These are phyloP conservation scores for Cenococcum geophilum DNA, from an alignment of 495 filamentous ascomycete species.

Conservation along the genomic window DNA sequence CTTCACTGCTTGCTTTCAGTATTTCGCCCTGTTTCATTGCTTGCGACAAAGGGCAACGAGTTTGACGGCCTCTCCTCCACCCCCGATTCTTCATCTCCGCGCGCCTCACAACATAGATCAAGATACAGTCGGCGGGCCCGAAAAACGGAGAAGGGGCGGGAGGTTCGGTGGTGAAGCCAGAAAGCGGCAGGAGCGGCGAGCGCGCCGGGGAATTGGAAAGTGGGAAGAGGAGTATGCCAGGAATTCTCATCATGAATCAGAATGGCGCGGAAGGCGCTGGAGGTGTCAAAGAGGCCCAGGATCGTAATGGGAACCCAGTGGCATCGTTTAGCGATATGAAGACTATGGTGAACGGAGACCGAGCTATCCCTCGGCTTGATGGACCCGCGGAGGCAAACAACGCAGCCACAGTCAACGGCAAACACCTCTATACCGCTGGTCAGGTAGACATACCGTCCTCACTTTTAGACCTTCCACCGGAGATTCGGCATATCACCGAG, in stretches of 20 bases:
- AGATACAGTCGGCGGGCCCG: slow-evolving; percentile 17
- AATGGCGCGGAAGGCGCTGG: slow-evolving; percentile 25
- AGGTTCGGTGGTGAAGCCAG: slow-evolving; percentile 17
- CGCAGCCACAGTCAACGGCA: slow-evolving; percentile 17
- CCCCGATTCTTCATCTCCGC: neutral
- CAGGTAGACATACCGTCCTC: slow-evolving; percentile 11
- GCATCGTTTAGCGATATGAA: slow-evolving; percentile 15
- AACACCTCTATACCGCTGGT: neutral
- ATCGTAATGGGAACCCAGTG: slow-evolving; percentile 12
- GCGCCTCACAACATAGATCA: slow-evolving; percentile 5
- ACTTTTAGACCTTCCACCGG: slow-evolving; percentile 48
- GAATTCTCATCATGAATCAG: slow-evolving; percentile 35
- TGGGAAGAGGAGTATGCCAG: slow-evolving; percentile 37
- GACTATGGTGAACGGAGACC: slow-evolving; percentile 26
- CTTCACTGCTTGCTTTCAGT: neutral
- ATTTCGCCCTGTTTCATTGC: neutral
- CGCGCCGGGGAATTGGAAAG: slow-evolving; percentile 15
- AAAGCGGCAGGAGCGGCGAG: slow-evolving; percentile 25
- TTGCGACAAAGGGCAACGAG: slow-evolving; percentile 4
- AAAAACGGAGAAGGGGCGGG: slow-evolving; percentile 11
- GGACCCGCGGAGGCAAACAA: neutral
- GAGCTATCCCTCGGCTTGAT: slow-evolving; percentile 10
- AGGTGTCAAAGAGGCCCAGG: slow-evolving; percentile 22
- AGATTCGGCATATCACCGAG: slow-evolving; percentile 69
- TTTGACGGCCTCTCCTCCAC: neutral